Evolutionary conservation across 1,284 basidiomycete genomes (phyloP), one percentile per base, ranked within the genome.

Genomic region (Neolentinus lepideus): DNA sequence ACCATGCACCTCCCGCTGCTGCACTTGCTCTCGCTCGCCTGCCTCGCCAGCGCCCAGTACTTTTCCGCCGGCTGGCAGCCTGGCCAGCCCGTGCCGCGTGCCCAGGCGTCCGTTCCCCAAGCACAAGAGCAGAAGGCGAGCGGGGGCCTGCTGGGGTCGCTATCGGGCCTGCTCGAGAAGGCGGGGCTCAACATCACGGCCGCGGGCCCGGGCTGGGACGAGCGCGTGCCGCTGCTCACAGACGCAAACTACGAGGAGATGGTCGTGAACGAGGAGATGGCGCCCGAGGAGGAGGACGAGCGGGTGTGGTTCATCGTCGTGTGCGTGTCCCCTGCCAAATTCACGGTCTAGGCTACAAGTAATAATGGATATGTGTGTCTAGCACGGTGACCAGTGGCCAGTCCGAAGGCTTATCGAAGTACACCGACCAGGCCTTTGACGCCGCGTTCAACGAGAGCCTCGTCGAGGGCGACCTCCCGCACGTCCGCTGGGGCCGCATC

Each of bases 1-100:
- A 43, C 16, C 38, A 43, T 43, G 38, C n/a, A 8, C 38, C 16
- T 31, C 29, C 29, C 12, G 6, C 29, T 6, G 29, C 29, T 31
- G 29, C 6, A 4, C 6, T 31, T n/a, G 38, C 38, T 43, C 47
- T 50, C 3, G 10, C 47, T 36, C 14, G 51, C 51, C 29, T 3
- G 6, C 11, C 12, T 3, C 21, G 26, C 22, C 24, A 47, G 68
- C 50, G 86, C 85, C 10, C 83, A 88, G 59, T 90, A 90, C 67
- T 84, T 90, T 67, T 90, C 87, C 2, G 73, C 75, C 25, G 88
- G 88, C n/a, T 90, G 88, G 89, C 65, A 72, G 33, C 89, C 88
- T 2, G 88, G 87, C 29, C 82, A 90, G 65, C 69, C 79, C 3
- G 71, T 73, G 8, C 66, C 73, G 14, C 58, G 65, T 35, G 58